phyloP scores from a whole-genome alignment of 23 red algal species.

The Gracilaria gracilis region DNA sequence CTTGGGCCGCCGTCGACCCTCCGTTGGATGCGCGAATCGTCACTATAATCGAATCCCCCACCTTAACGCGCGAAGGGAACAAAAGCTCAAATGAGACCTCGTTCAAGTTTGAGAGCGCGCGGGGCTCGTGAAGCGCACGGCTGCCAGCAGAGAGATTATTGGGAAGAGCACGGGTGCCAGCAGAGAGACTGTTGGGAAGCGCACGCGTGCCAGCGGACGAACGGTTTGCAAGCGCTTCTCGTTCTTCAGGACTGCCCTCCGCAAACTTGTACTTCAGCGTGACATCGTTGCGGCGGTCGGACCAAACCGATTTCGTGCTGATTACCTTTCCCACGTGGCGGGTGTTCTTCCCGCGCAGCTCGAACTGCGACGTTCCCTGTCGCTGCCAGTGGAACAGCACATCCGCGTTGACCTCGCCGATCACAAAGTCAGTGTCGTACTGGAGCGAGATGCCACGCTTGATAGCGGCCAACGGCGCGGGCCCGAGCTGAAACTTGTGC shows the following conservation, averaged over 20 bases:
- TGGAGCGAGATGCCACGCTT: slow-evolving; percentile 1
- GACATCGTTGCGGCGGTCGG: slow-evolving; percentile 28
- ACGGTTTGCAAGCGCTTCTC: neutral
- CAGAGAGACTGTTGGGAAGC: too few relatives aligned
- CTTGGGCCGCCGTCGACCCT: neutral
- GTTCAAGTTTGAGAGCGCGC: neutral
- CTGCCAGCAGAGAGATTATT: too few relatives aligned
- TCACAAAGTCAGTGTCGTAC: slow-evolving; percentile 35
- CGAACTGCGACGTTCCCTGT: neutral
- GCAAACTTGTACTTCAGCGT: slow-evolving; percentile 26
- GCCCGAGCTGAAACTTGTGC: slow-evolving; percentile 6
- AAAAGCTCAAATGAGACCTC: neutral
- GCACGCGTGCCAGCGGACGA: slow-evolving; percentile 2
- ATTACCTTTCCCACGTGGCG: neutral
- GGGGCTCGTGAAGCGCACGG: too few relatives aligned
- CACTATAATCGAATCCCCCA: neutral
- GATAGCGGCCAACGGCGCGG: slow-evolving; percentile 23
- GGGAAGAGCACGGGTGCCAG: too few relatives aligned
- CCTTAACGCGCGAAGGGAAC: neutral
- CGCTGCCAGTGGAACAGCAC: slow-evolving; percentile 17
- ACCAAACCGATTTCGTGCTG: slow-evolving; percentile 19
- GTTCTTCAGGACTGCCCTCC: slow-evolving; percentile 26
- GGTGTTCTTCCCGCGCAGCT: neutral
- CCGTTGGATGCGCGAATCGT: neutral
- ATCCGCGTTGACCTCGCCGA: slow-evolving; percentile 43